Base-by-base conservation (phyloP, 306 rosid genomes). In the Corylus americana region DNA sequence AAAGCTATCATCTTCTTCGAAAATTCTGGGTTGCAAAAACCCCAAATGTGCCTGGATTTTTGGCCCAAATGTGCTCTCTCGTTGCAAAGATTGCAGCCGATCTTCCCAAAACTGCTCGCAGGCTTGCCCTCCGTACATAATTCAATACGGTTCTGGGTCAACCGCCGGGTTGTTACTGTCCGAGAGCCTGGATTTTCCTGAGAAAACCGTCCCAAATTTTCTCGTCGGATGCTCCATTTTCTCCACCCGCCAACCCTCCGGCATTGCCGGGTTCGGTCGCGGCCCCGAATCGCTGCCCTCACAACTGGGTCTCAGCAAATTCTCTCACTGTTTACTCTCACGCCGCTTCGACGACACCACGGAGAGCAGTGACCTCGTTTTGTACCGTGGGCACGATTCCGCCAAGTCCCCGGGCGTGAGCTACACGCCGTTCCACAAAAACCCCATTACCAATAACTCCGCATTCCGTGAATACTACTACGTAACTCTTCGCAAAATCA, bases 221-320 rank as follows among this genome's bases (percentile, higher is more conserved):
- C 71, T 95, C 11, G 86, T 90, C 8, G 99, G 99, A 0, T 95
- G 99, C 77, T 95, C 99, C 4, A 7, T 95, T 42, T 47, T 95
- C 66, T 95, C 99, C 1, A 61, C 76, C 35, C 80, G 91, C 1
- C 94, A 90, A 63, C 98, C 99, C 1, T 71, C 94, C 17, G 99
- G 99, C 7, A 93, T 92, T 20, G 99, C 91, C 7, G 99, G 99
- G 16, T 95, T 95, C 70, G 99, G 99, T 0, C 94, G 98, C 2
- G 96, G 98, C 0, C 7, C 39, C 1, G 85, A 95, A 39, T 95
- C 99, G 13, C 77, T 95, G 37, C 99, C 99, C 0, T 71, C 87
- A 18, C 99, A 95, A 20, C 63, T 95, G 88, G 86, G 88, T 29
- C 93, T 95, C 35, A 83, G 85, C 74, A 91, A 83, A 88, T 95